Evolutionary conservation across 495 filamentous ascomycete species (phyloP), one percentile per base, ranked within the genome.

Genomic region (Tuber brumale): DNA sequence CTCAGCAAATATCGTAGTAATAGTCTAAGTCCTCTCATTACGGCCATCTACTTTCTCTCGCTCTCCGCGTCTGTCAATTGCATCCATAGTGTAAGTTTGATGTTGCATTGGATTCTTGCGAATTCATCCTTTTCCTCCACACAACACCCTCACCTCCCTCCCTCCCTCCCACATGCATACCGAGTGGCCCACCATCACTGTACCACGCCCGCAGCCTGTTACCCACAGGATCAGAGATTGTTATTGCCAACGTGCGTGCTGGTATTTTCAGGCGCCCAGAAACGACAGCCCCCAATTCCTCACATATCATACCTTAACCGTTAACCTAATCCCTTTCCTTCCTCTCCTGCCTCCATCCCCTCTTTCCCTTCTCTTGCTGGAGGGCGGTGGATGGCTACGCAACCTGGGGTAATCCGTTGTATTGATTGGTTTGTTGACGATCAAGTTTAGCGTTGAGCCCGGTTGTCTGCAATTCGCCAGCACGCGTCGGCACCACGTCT

Each of bases 391-490:
- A 31, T 66, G 31, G 57, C 57, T 66, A 8, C 57, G 57, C 31
- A 12, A 19, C 57, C 31, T 14, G 57, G 57, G 14, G 57, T 35
- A 18, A 18, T 31, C 27, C 57, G 27, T 66, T 35, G 57, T 66
- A 16, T 35, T 66, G 57, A 76, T 78, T 79, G 77, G 72, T 71
- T 72, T 75, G 72, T 77, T 61, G 76, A 72, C 27, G 69, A 74
- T 77, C 78, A 73, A 79, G 73, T 75, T 71, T 69, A 71, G 77
- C 70, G 48, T 76, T 39, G 74, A 72, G 46, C 76, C 43, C 74
- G 44, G 76, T 70, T 78, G 42, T 76, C 76, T 71, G 57, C 57
- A 35, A 66, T 66, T 66, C 57, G 57, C 57, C 57, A 66, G 57
- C 57, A 27, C 57, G 57, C 57, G 57, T 66, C 57, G 27, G 27